Evolutionary conservation across 2,329 filamentous ascomycete species (phyloP).

Genomic region (Aspergillus oerlinghausenensis): DNA sequence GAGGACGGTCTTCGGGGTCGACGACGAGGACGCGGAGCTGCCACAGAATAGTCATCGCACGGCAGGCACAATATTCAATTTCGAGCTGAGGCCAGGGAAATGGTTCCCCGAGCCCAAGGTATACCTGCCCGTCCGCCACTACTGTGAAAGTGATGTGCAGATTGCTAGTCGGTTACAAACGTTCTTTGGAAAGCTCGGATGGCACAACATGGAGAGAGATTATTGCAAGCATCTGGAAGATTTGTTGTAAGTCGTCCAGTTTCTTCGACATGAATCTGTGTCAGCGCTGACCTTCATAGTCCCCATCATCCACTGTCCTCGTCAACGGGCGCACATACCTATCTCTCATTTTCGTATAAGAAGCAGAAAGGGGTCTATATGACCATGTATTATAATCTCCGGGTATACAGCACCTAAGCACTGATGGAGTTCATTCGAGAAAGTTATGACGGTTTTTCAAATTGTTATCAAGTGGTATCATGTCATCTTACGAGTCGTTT

Average conservation of each 20-base stretch:
- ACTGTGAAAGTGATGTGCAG: slow-evolving; percentile 1
- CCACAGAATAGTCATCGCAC: neutral
- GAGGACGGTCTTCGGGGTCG: neutral
- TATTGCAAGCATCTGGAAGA: neutral
- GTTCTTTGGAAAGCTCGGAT: neutral
- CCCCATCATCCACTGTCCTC: neutral
- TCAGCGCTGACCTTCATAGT: neutral
- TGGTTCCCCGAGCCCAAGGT: slow-evolving; percentile 2
- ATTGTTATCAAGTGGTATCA: no score
- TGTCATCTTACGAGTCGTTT: no score
- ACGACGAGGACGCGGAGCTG: neutral
- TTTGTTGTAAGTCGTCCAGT: neutral
- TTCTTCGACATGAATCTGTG: neutral
- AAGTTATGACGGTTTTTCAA: no score
- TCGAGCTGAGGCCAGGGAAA: slow-evolving; percentile 1
- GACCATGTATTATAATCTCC: neutral
- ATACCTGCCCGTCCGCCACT: slow-evolving; percentile 5
- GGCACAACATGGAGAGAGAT: neutral
- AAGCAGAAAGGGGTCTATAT: neutral
- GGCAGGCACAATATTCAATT: slow-evolving; percentile 2
- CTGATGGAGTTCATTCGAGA: neutral
- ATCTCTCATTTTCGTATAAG: neutral
- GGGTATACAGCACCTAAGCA: neutral
- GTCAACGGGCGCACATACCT: neutral
- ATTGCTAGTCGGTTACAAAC: neutral